phyloP scores from a whole-genome alignment of 2,329 filamentous ascomycete species.

The Ceratocystis alfenasii region DNA sequence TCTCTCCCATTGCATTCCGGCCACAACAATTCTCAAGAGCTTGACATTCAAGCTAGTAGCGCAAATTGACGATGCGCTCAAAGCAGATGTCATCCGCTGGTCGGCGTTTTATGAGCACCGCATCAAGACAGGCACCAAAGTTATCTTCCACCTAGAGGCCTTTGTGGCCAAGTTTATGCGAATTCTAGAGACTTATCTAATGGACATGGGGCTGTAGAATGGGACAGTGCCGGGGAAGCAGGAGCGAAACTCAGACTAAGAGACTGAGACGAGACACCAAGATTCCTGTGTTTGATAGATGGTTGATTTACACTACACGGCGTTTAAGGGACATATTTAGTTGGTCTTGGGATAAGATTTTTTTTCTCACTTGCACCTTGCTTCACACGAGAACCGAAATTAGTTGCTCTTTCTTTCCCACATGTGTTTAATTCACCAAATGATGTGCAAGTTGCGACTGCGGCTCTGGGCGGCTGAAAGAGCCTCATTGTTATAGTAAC shows the following conservation, averaged over 20 bases:
- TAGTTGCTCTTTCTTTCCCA: not conserved
- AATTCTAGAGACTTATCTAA: conserved; percentile 78
- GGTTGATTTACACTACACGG: conserved; percentile 9
- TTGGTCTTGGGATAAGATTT: not conserved
- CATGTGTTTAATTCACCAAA: no score
- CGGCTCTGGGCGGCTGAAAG: no score
- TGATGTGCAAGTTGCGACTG: no score
- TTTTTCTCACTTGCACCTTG: not conserved
- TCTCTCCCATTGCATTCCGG: conserved; percentile 90
- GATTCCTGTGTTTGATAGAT: conserved; percentile 3
- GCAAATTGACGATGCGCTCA: conserved; percentile 77
- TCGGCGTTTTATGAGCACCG: conserved; percentile 95
- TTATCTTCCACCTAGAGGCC: conserved; percentile 95
- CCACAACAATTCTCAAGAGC: conserved; percentile 87
- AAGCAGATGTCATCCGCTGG: conserved; percentile 89
- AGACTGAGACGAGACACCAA: not conserved
- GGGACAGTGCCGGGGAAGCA: not conserved
- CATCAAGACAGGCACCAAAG: conserved; percentile 81
- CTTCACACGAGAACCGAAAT: not conserved
- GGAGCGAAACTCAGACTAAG: not conserved
- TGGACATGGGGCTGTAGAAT: conserved; percentile 63
- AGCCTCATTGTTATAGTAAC: no score
- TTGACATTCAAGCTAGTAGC: conserved; percentile 86
- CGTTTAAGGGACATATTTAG: conserved; percentile 1
- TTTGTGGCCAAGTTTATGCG: conserved; percentile 99